Evolutionary conservation across 1,139 yeast genomes (phyloP).

Genomic region (Magnusiomyces suaveolens): DNA sequence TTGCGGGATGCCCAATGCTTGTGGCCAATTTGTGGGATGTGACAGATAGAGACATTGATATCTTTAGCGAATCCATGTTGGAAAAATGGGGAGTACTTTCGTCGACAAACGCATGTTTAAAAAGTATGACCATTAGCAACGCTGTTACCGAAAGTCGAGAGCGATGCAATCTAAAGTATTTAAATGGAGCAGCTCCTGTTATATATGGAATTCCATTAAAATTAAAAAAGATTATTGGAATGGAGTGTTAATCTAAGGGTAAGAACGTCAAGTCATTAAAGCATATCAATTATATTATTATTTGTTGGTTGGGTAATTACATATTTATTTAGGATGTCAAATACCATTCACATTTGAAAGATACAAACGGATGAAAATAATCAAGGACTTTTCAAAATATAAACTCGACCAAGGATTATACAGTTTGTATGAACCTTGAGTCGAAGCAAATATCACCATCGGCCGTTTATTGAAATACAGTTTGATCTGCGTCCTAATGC

Average conservation of each 20-base stretch:
- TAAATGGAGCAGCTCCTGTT: conserved; percentile 79
- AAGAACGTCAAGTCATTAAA: no score
- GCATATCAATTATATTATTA: no score
- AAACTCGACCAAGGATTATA: neutral
- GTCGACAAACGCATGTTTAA: conserved; percentile 15
- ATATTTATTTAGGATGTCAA: neutral
- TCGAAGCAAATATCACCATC: no score
- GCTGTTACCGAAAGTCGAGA: conserved; percentile 54
- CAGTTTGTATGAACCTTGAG: no score
- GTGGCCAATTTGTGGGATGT: conserved; percentile 93
- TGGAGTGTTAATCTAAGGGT: neutral
- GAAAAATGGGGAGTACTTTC: conserved; percentile 50
- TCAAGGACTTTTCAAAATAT: neutral
- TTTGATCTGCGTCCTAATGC: no score
- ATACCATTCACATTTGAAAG: neutral
- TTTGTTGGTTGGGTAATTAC: no score
- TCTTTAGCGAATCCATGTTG: conserved; percentile 53
- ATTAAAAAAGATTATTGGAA: conserved; percentile 8
- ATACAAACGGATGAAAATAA: neutral
- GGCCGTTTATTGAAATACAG: no score
- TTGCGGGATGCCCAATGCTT: conserved; percentile 74
- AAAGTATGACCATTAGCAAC: conserved; percentile 32
- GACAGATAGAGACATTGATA: conserved; percentile 89
- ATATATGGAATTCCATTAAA: conserved; percentile 62
- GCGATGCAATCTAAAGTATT: conserved; percentile 51